Base-by-base conservation (phyloP, 306 rosid species). In the Gastrolobium villosum region DNA sequence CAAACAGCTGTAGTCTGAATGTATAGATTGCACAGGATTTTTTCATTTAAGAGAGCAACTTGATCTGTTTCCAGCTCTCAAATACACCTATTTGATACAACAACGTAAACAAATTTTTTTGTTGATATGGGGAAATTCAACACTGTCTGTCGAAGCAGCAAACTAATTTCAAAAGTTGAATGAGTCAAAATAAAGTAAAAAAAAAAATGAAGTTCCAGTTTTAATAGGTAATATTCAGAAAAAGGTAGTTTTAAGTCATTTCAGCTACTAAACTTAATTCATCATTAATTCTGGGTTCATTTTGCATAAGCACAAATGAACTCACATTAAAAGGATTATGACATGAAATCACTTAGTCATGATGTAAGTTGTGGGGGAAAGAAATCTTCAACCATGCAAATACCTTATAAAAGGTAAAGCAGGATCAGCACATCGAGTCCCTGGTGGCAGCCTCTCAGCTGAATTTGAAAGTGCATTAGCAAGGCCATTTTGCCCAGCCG, bases 381-480 rank as follows among this genome's bases (percentile, higher is more conserved):
- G 48, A 62, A 40, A 71, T 59, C 37, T 62, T 41, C 76, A 59
- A 43, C 73, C 57, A 32, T 70, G 70, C 37, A 73, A 82, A 43
- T 79, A 93, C 99, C 99, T 91, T 72, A 96, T 84, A 84, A 96
- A 96, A 81, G 99, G 99, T 71, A 96, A 83, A 63, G 97, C 93
- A 9, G 98, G 96, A 84, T 96, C 98, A 41, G 96, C 99, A 86
- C 90, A 82, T 59, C 94, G 99, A 62, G 98, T 89, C 61, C 98
- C 98, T 0, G 89, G 87, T 46, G 99, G 98, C 76, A 96, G 89
- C 82, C 97, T 90, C 68, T 93, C 96, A 0, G 99, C 87, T 61
- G 98, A 88, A 86, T 88, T 96, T 46, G 91, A 87, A 81, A 96
- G 99, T 40, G 99, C 96, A 80, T 85, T 96, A 49, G 92, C 97